Evolutionary conservation across 768 basidiomycete species (phyloP).

Genomic region (Sporobolomyces pararoseus): DNA sequence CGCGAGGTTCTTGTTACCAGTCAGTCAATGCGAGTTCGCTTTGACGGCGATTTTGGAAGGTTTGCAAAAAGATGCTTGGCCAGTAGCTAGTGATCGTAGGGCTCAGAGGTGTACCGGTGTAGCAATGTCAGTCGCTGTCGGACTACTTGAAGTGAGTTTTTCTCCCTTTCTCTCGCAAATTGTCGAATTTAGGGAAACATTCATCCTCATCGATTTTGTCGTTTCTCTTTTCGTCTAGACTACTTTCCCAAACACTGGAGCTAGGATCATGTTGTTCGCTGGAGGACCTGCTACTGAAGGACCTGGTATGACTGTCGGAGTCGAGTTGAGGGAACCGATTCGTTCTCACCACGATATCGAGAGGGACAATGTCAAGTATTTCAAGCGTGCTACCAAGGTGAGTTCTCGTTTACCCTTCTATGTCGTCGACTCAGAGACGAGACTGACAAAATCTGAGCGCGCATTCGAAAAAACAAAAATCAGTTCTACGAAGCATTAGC

Average conservation of each 20-base stretch:
- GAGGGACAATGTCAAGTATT: constrained; percentile 91
- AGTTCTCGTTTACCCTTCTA: constrained; percentile 30
- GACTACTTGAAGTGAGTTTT: constrained; percentile 66
- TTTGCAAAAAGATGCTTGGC: constrained; percentile 89
- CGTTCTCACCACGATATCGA: constrained; percentile 99
- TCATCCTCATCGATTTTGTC: too few species aligned
- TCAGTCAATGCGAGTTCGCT: constrained; percentile 90
- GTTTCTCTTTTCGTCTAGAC: constrained; percentile 53
- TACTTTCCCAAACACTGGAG: constrained; percentile 92
- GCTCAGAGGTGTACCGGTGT: constrained; percentile 91
- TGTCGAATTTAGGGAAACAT: too few species aligned
- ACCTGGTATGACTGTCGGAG: constrained; percentile 91
- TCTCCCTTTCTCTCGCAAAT: background rate
- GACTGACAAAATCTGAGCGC: too few species aligned
- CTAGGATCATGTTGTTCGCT: constrained; percentile 89
- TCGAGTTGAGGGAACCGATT: constrained; percentile 93
- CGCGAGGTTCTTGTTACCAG: constrained; percentile 84
- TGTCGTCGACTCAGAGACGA: too few species aligned
- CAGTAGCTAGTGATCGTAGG: constrained; percentile 90
- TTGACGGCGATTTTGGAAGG: constrained; percentile 86
- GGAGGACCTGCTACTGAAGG: constrained; percentile 96
- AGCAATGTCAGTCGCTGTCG: constrained; percentile 86
- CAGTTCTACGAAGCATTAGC: constrained; percentile 97
- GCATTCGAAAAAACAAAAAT: too few species aligned
- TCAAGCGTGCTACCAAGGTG: constrained; percentile 93